Percentiles rank a stretch among this genome's conserved stretches.
phyloP scores from a whole-genome alignment of 805 yeast genomes.

The Lachancea sp. region DNA sequence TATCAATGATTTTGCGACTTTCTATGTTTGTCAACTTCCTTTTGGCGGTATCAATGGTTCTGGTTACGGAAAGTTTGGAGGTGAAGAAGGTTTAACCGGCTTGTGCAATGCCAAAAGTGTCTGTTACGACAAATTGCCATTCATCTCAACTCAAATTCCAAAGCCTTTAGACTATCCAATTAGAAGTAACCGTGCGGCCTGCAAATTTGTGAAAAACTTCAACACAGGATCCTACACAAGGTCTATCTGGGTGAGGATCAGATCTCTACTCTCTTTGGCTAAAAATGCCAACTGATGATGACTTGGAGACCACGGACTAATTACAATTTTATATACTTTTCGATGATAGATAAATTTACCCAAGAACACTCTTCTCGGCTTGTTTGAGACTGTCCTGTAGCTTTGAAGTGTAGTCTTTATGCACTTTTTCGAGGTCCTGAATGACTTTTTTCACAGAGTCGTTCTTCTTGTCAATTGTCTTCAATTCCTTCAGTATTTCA shows the following conservation, averaged over 20 bases:
- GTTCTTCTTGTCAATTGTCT: constrained; percentile 44
- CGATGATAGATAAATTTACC: not conserved
- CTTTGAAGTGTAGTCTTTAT: constrained; percentile 55
- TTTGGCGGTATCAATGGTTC: constrained; percentile 92
- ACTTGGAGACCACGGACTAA: not conserved
- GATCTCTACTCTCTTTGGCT: constrained; percentile 50
- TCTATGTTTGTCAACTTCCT: constrained; percentile 90
- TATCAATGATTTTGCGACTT: constrained; percentile 95
- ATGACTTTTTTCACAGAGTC: constrained; percentile 51
- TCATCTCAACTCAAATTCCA: constrained; percentile 79
- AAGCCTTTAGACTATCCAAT: constrained; percentile 90
- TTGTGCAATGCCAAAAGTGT: constrained; percentile 82
- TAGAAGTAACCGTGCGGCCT: constrained; percentile 69
- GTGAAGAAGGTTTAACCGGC: constrained; percentile 93
- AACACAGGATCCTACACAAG: constrained; percentile 79
- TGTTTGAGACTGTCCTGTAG: constrained; percentile 50
- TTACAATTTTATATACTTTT: not conserved
- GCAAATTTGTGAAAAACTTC: constrained; percentile 79
- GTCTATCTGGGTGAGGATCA: constrained; percentile 62
- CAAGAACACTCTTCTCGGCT: constrained; percentile 43
- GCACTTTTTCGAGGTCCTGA: constrained; percentile 60
- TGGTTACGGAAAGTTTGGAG: constrained; percentile 97
- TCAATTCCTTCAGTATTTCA: constrained; percentile 49
- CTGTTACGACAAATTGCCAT: constrained; percentile 75
- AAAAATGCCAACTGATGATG: constrained; percentile 29